A percentile compares a stretch with the other conserved stretches of the same genome.
These are phyloP conservation scores for Forsythia viridissima DNA, from an alignment of 257 asterid species.

Conservation along the genomic window DNA sequence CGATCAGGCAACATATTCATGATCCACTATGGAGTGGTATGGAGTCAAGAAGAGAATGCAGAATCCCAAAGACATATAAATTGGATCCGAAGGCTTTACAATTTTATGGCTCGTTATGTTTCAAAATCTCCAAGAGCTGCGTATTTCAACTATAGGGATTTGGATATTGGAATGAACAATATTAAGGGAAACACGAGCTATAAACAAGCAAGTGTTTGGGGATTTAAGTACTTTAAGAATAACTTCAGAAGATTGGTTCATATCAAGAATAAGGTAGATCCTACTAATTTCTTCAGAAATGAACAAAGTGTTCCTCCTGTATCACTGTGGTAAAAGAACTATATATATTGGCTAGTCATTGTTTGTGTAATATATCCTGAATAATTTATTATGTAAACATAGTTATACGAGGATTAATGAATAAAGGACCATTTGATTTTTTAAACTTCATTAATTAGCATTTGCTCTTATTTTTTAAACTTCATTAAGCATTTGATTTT, in stretches of 20 bases:
- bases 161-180: background rate
- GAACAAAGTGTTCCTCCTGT: background rate
- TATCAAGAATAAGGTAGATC: background rate
- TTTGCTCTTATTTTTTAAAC: too few relatives aligned
- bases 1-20: background rate
- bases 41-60: background rate
- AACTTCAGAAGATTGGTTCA: background rate
- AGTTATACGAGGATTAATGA: too few relatives aligned
- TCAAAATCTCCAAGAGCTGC: background rate
- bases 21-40: background rate
- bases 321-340: too few relatives aligned
- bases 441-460: too few relatives aligned
- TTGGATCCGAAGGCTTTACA: background rate
- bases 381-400: too few relatives aligned
- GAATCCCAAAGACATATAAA: background rate
- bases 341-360: too few relatives aligned
- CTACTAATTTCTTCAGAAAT: background rate
- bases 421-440: too few relatives aligned
- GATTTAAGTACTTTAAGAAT: background rate
- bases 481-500: too few relatives aligned
- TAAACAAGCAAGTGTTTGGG: background rate
- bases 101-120: background rate
- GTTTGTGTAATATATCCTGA: too few relatives aligned
- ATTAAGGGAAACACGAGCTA: background rate
- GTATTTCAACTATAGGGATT: background rate